These are phyloP conservation scores for Dactylonectria macrodidyma DNA, from an alignment of 2,329 filamentous ascomycete genomes.

Conservation along the genomic window DNA sequence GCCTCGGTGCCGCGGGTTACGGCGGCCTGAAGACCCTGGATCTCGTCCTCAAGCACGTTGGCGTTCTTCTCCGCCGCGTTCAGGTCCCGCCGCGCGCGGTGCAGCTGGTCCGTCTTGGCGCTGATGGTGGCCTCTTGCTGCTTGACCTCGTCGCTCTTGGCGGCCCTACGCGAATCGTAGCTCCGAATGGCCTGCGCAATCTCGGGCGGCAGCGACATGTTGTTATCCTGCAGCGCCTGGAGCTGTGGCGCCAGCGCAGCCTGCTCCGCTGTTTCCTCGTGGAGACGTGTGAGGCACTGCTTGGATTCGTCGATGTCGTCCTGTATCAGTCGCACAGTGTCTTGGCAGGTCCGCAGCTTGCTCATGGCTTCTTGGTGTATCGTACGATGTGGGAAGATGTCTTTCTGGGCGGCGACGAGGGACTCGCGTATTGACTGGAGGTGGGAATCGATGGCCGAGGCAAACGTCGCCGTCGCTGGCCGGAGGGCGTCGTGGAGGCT, in stretches of 20 bases:
- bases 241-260: constrained; percentile 46
- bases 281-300: constrained; percentile 37
- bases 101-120: constrained; percentile 39
- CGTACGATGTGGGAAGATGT: constrained; percentile 48
- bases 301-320: constrained; percentile 40
- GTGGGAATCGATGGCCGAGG: constrained; percentile 43
- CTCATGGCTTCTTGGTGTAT: constrained; percentile 44
- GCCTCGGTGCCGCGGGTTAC: constrained; percentile 45
- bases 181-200: constrained; percentile 47
- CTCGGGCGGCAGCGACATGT: constrained; percentile 46
- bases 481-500: constrained; percentile 44
- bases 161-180: constrained; percentile 44
- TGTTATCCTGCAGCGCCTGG: constrained; percentile 47
- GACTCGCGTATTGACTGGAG: constrained; percentile 43
- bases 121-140: constrained; percentile 42
- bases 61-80: constrained; percentile 39
- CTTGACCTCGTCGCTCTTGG: constrained; percentile 47
- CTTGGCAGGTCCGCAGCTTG: constrained; percentile 41
- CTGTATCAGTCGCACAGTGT: constrained; percentile 38
- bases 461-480: constrained; percentile 39
- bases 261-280: constrained; percentile 45
- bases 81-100: constrained; percentile 37
- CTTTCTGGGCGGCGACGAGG: constrained; percentile 43
- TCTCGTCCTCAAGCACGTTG: constrained; percentile 40
- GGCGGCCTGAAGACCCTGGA: constrained; percentile 42